These are phyloP conservation scores for Penicillium sp. DNA, from an alignment of 2,329 filamentous ascomycete species.

Conservation along the genomic window DNA sequence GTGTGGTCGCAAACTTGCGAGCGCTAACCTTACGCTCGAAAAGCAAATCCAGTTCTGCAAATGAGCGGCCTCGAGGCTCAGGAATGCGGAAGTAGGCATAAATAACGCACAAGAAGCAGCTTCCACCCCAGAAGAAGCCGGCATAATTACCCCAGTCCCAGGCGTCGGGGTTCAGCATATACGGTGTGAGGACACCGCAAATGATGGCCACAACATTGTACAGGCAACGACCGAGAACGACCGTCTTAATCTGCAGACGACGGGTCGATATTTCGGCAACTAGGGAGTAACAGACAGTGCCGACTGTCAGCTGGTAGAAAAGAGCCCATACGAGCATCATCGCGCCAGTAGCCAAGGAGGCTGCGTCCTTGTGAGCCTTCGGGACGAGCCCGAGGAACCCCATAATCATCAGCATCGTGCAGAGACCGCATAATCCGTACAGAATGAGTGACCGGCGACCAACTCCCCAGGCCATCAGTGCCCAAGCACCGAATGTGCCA, in stretches of 20 bases:
- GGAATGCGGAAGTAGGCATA: slow-evolving; percentile 82
- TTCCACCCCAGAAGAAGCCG: slow-evolving; percentile 84
- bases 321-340: slow-evolving; percentile 84
- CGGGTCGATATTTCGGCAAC: slow-evolving; percentile 82
- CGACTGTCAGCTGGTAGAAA: slow-evolving; percentile 82
- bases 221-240: slow-evolving; percentile 78
- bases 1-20: slow-evolving; percentile 66
- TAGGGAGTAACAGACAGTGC: slow-evolving; percentile 85
- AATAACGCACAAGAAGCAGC: slow-evolving; percentile 76
- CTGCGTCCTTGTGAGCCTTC: slow-evolving; percentile 56
- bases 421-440: slow-evolving; percentile 72
- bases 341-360: slow-evolving; percentile 74
- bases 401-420: slow-evolving; percentile 74
- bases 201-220: slow-evolving; percentile 83
- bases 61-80: slow-evolving; percentile 76
- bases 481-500: slow-evolving; percentile 80
- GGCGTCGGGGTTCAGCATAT: slow-evolving; percentile 84
- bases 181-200: slow-evolving; percentile 78
- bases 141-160: slow-evolving; percentile 90
- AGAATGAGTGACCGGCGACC: slow-evolving; percentile 77
- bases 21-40: slow-evolving; percentile 74
- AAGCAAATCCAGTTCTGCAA: slow-evolving; percentile 81
- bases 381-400: slow-evolving; percentile 80
- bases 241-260: slow-evolving; percentile 85
- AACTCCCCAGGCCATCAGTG: slow-evolving; percentile 71